phyloP scores from a whole-genome alignment of 495 filamentous ascomycete species.

The Penicillium turbatum region DNA sequence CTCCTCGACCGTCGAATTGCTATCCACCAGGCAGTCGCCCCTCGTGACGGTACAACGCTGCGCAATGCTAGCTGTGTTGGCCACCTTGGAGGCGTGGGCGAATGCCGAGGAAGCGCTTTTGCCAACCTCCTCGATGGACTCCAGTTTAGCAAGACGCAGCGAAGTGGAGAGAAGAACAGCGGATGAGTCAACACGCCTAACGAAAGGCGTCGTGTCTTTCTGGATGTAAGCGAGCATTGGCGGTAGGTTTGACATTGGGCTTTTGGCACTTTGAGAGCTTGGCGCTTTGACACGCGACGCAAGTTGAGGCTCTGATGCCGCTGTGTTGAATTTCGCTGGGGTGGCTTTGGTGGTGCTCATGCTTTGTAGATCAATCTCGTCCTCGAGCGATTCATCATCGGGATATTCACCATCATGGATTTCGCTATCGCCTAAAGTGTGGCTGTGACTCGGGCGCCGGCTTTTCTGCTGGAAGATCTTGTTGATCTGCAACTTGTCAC shows the following conservation, averaged over 20 bases:
- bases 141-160: constrained; percentile 76
- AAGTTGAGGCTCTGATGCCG: constrained; percentile 17
- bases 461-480: constrained; percentile 51
- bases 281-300: constrained; percentile 42
- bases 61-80: constrained; percentile 72
- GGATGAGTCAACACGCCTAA: constrained; percentile 83
- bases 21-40: constrained; percentile 70
- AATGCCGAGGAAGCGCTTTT: constrained; percentile 58
- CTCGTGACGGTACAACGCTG: constrained; percentile 70
- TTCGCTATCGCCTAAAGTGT: constrained; percentile 31
- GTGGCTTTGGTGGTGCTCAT: constrained; percentile 54
- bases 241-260: constrained; percentile 39
- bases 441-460: constrained; percentile 22
- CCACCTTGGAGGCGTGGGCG: constrained; percentile 72
- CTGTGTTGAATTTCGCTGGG: constrained; percentile 10
- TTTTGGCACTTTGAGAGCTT: constrained; percentile 13
- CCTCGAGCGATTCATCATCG: constrained; percentile 28
- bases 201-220: constrained; percentile 50
- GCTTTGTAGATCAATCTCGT: constrained; percentile 58
- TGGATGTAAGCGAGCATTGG: constrained; percentile 78
- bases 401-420: constrained; percentile 41
- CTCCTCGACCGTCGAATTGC: constrained; percentile 80
- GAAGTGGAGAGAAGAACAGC: constrained; percentile 75
- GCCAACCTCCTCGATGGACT: constrained; percentile 62
- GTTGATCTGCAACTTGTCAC: constrained; percentile 67